These are phyloP conservation scores for Apostasia ramifera DNA, from an alignment of 106 monocot genomes.

Conservation along the genomic window DNA sequence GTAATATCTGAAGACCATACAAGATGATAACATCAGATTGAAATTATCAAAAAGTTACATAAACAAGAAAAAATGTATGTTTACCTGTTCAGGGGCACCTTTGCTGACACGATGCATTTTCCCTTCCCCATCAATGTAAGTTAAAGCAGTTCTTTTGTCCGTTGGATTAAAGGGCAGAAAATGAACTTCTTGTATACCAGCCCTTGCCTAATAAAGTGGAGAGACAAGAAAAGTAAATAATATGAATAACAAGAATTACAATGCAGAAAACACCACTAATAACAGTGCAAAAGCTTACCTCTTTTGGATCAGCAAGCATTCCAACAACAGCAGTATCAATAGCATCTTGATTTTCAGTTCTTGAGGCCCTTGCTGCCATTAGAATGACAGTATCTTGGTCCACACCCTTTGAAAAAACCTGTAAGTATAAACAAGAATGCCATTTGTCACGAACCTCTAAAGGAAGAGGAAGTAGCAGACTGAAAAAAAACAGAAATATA, in stretches of 20 bases:
- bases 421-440: neutral
- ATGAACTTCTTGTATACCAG: constrained; percentile 72
- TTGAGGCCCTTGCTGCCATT: constrained; percentile 92
- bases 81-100: constrained; percentile 82
- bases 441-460: too few relatives aligned
- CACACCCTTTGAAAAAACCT: constrained; percentile 84
- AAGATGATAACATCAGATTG: constrained; percentile 1
- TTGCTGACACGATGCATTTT: constrained; percentile 83
- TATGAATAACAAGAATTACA: neutral
- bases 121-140: constrained; percentile 59
- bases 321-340: constrained; percentile 93
- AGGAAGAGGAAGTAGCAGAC: neutral
- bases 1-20: constrained; percentile 54
- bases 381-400: constrained; percentile 79
- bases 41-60: neutral
- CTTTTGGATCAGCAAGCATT: constrained; percentile 94
- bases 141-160: constrained; percentile 75
- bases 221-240: neutral
- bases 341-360: constrained; percentile 96
- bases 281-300: constrained; percentile 33
- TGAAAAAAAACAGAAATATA: neutral
- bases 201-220: constrained; percentile 35
- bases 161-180: constrained; percentile 74
- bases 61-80: neutral
- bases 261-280: neutral